A percentile compares a stretch with the other conserved stretches of the same genome.
Conservation (phyloP, 495 filamentous ascomycete species). For the Podospora pseudopauciseta region DNA sequence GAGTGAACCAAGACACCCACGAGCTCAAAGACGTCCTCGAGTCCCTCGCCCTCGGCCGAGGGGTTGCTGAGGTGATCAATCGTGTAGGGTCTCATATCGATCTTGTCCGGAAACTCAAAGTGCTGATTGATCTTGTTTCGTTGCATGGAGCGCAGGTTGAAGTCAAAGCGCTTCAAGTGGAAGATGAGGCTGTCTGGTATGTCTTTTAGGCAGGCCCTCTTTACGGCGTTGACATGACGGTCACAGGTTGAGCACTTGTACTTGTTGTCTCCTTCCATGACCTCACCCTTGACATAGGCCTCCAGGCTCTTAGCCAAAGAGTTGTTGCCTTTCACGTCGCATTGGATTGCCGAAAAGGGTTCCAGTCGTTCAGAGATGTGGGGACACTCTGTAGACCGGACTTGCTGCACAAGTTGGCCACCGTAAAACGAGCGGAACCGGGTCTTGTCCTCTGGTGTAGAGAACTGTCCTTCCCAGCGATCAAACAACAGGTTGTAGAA, state of each 20-base stretch:
- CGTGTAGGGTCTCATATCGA: conserved; percentile 91
- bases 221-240: conserved; percentile 89
- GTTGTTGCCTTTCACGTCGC: conserved; percentile 91
- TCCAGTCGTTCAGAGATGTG: conserved; percentile 91
- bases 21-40: conserved; percentile 78
- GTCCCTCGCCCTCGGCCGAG: conserved; percentile 37
- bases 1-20: conserved; percentile 90
- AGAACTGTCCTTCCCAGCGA: conserved; percentile 81
- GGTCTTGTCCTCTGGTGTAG: conserved; percentile 62
- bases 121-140: conserved; percentile 94
- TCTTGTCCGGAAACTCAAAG: conserved; percentile 77
- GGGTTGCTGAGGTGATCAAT: conserved; percentile 76
- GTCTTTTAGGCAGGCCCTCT: conserved; percentile 87
- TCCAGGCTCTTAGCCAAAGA: conserved; percentile 81
- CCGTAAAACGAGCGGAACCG: conserved; percentile 82
- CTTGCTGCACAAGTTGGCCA: conserved; percentile 88
- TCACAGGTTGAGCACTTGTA: conserved; percentile 94
- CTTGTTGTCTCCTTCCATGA: conserved; percentile 98
- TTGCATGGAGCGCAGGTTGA: conserved; percentile 77
- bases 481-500: conserved; percentile 95
- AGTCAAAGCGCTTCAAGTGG: conserved; percentile 95
- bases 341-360: conserved; percentile 92
- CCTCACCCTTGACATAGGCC: conserved; percentile 91
- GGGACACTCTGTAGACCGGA: conserved; percentile 87
- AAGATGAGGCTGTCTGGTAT: conserved; percentile 94